phyloP scores from a whole-genome alignment of 2,329 filamentous ascomycete genomes.

The Pseudogymnoascus destructans region DNA sequence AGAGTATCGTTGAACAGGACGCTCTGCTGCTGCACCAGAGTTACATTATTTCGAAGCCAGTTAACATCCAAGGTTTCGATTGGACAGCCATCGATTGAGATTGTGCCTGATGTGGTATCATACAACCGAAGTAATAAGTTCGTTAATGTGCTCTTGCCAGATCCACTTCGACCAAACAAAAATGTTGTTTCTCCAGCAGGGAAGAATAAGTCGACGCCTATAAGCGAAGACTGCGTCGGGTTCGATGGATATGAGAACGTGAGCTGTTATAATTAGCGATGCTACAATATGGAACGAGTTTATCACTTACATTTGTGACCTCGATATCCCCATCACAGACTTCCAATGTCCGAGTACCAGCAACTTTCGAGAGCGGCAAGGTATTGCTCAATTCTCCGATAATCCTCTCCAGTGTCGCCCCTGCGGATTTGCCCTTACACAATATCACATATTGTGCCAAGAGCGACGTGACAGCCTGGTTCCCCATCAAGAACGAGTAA shows the following conservation, averaged over 20 bases:
- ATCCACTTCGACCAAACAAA: constrained; percentile 75
- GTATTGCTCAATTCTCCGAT: constrained; percentile 25
- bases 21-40: constrained; percentile 70
- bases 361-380: constrained; percentile 22
- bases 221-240: constrained; percentile 44
- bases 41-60: constrained; percentile 70
- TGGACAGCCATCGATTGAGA: constrained; percentile 53
- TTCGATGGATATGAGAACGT: constrained; percentile 71
- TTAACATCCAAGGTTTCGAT: constrained; percentile 47
- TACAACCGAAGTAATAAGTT: constrained; percentile 74
- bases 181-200: constrained; percentile 62
- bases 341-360: constrained; percentile 26
- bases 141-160: constrained; percentile 80
- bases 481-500: constrained; percentile 64
- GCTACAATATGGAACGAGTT: neutral
- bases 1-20: constrained; percentile 73
- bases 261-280: constrained; percentile 38
- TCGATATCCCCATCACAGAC: constrained; percentile 54
- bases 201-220: constrained; percentile 54
- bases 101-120: constrained; percentile 46
- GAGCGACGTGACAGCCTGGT: constrained; percentile 61
- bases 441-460: constrained; percentile 66
- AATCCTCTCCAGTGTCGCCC: constrained; percentile 43
- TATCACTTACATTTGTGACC: constrained; percentile 46
- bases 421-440: constrained; percentile 67